Evolutionary conservation across 2,329 filamentous ascomycete species (phyloP).

Genomic region (Pyrenophora tritici-repentis): DNA sequence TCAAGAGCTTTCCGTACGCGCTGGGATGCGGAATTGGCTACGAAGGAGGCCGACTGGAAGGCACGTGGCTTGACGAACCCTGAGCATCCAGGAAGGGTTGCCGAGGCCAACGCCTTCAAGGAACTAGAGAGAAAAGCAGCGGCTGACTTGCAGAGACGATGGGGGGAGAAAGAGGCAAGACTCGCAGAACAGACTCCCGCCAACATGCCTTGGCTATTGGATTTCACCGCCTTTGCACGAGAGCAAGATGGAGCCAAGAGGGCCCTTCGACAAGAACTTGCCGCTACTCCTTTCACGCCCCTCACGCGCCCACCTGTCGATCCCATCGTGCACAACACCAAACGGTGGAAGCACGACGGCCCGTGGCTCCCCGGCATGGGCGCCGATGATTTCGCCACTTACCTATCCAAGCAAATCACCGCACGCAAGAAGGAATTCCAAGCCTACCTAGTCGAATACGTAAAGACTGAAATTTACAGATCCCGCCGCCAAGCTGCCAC

Average conservation of each 20-base stretch:
- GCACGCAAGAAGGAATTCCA: constrained; percentile 42
- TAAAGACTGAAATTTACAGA: constrained; percentile 42
- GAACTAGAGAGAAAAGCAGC: not conserved
- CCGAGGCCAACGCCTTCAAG: not conserved
- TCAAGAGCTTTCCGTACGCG: not conserved
- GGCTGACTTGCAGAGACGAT: not conserved
- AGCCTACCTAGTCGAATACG: constrained; percentile 35
- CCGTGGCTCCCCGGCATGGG: constrained; percentile 64
- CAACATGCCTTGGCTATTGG: constrained; percentile 3
- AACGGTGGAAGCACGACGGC: constrained; percentile 62
- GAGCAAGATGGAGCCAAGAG: constrained; percentile 5
- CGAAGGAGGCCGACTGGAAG: constrained; percentile 1
- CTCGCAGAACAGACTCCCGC: not conserved
- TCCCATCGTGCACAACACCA: constrained; percentile 29
- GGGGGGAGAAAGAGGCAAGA: not conserved
- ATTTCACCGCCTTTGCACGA: constrained; percentile 6
- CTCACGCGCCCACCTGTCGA: constrained; percentile 31
- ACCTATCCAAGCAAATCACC: constrained; percentile 52
- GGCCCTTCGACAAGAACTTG: constrained; percentile 16
- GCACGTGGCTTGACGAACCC: not conserved
- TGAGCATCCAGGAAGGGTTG: not conserved
- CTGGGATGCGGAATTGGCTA: not conserved
- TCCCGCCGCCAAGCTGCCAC: constrained; percentile 28
- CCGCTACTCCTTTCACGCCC: constrained; percentile 23
- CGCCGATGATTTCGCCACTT: constrained; percentile 60